Percentiles rank a stretch among this genome's conserved stretches.
Conservation (phyloP, 306 rosid genomes). For the Castanea sativa region DNA sequence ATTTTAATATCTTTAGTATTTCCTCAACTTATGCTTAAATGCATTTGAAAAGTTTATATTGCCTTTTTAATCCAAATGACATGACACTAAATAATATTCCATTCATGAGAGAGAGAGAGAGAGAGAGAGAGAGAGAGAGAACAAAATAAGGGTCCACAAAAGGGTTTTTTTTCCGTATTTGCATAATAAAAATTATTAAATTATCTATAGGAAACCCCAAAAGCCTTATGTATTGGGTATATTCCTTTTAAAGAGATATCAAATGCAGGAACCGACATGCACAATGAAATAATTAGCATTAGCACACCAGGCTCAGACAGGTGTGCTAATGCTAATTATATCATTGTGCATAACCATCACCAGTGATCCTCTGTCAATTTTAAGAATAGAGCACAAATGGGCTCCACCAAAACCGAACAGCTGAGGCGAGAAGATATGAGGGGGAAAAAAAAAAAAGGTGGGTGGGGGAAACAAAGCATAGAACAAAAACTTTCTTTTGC, state of each 20-base stretch:
- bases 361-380: not conserved
- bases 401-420: not conserved
- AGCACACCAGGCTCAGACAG: not conserved
- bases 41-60: too few species aligned
- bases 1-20: too few species aligned
- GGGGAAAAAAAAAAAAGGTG: not conserved
- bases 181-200: too few species aligned
- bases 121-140: too few species aligned
- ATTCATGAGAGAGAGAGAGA: too few species aligned
- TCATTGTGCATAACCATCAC: not conserved
- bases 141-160: too few species aligned
- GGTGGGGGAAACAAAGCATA: constrained; percentile 1
- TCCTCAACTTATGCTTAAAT: too few species aligned
- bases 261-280: not conserved
- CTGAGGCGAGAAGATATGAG: not conserved
- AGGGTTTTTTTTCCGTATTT: too few species aligned
- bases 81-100: too few species aligned
- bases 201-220: too few species aligned
- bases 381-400: not conserved
- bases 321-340: not conserved
- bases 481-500: constrained; percentile 28
- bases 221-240: too few species aligned
- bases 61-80: too few species aligned
- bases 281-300: not conserved
- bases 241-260: not conserved